Percentiles rank a stretch among this genome's conserved stretches.
phyloP scores from a whole-genome alignment of 2,329 filamentous ascomycete genomes.

The Ceratocystis huliohia region DNA sequence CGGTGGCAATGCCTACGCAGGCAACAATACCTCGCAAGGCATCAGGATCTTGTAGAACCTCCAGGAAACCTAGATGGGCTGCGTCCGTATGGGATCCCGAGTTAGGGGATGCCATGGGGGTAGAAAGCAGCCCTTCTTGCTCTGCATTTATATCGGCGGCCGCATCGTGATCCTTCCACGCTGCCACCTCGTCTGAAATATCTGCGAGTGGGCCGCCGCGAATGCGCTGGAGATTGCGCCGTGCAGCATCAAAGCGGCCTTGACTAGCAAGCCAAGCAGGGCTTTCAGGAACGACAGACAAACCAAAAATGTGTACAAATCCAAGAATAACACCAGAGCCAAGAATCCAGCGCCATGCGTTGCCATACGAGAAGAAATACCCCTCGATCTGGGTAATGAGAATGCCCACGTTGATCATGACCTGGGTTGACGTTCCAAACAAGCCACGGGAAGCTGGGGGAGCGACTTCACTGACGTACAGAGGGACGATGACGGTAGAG shows the following conservation, averaged over 20 bases:
- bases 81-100: conserved; percentile 20
- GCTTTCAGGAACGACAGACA: conserved; percentile 74
- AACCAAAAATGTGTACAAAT: conserved; percentile 50
- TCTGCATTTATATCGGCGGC: conserved; percentile 42
- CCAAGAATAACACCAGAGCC: conserved; percentile 59
- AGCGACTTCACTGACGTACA: conserved; percentile 88
- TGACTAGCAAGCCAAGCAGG: conserved; percentile 72
- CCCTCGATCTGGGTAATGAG: conserved; percentile 71
- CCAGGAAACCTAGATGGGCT: conserved; percentile 44
- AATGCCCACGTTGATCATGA: conserved; percentile 88
- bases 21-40: conserved; percentile 67
- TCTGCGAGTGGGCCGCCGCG: conserved; percentile 59
- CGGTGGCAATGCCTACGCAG: conserved; percentile 80
- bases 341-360: conserved; percentile 73
- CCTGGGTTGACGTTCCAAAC: conserved; percentile 75
- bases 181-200: conserved; percentile 58
- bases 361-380: conserved; percentile 70
- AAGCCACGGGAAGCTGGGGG: conserved; percentile 63
- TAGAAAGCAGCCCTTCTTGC: conserved; percentile 54
- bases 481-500: conserved; percentile 79
- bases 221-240: conserved; percentile 58
- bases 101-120: conserved; percentile 19
- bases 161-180: conserved; percentile 33
- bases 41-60: conserved; percentile 53
- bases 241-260: conserved; percentile 48